Conservation (phyloP, 2,329 filamentous ascomycete species). For the Nigrospora oryzae region DNA sequence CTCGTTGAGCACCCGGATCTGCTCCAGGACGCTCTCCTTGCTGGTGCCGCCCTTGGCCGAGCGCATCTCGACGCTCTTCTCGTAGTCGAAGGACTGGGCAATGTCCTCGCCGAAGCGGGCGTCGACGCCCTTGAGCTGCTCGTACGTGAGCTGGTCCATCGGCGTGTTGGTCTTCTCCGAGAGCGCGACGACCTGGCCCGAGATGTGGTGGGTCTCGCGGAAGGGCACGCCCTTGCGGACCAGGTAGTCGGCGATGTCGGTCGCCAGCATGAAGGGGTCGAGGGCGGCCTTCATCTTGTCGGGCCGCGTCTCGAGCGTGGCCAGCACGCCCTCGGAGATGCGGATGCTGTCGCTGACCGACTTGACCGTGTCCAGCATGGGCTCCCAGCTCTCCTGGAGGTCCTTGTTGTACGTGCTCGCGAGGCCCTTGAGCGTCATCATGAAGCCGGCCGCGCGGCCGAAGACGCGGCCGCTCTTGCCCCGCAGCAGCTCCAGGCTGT, state of each 20-base stretch:
- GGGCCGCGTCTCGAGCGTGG: constrained; percentile 60
- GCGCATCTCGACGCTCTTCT: constrained; percentile 73
- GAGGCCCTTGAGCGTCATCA: constrained; percentile 52
- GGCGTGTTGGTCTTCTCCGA: constrained; percentile 57
- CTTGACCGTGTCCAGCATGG: constrained; percentile 78
- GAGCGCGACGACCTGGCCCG: constrained; percentile 64
- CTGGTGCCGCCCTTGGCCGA: constrained; percentile 72
- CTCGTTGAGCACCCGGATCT: constrained; percentile 44
- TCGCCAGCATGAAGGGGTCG: constrained; percentile 77
- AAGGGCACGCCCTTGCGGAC: constrained; percentile 69
- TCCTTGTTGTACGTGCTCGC: constrained; percentile 87
- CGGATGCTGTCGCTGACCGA: constrained; percentile 73
- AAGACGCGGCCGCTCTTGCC: constrained; percentile 61
- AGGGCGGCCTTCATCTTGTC: constrained; percentile 74
- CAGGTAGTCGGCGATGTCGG: constrained; percentile 59
- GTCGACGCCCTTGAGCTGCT: constrained; percentile 59
- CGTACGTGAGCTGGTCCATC: constrained; percentile 63
- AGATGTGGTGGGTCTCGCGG: constrained; percentile 76
- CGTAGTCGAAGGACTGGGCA: constrained; percentile 70
- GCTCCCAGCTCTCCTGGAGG: constrained; percentile 79
- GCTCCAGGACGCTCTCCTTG: constrained; percentile 55
- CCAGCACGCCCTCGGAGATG: constrained; percentile 74
- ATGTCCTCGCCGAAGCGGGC: constrained; percentile 57
- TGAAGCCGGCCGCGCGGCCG: constrained; percentile 1
- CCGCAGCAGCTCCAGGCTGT: constrained; percentile 62